A percentile compares a stretch with the other conserved stretches of the same genome.
Evolutionary conservation across 768 basidiomycete species (phyloP).

Genomic region (Pilatotrama ljubarskyi): DNA sequence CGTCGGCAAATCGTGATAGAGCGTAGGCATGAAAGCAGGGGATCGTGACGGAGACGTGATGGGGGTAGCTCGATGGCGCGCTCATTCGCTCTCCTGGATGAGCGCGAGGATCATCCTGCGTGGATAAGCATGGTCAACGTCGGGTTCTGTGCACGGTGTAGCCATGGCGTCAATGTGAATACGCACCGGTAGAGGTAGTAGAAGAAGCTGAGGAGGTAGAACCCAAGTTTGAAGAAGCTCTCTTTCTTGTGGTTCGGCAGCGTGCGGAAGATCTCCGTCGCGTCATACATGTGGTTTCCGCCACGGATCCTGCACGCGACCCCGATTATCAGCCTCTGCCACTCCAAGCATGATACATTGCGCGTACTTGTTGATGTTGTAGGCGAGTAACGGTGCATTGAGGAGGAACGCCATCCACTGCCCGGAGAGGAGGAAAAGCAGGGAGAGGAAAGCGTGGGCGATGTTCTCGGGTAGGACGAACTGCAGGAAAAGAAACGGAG

Average conservation of each 20-base stretch:
- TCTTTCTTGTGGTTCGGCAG: constrained; percentile 94
- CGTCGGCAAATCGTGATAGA: constrained; percentile 6
- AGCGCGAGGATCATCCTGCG: constrained; percentile 54
- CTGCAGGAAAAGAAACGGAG: constrained; percentile 42
- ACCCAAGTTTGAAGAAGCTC: constrained; percentile 92
- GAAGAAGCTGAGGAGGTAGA: constrained; percentile 90
- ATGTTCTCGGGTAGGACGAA: constrained; percentile 97
- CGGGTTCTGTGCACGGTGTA: not conserved
- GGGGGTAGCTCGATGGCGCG: not conserved
- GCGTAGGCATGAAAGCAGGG: no score
- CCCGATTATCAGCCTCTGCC: not conserved
- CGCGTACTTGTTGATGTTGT: constrained; percentile 91
- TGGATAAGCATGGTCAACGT: not conserved
- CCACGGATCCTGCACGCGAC: constrained; percentile 69
- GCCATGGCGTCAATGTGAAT: no score
- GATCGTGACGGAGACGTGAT: not conserved
- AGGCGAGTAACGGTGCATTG: constrained; percentile 86
- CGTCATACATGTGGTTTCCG: constrained; percentile 98
- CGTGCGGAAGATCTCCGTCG: constrained; percentile 98
- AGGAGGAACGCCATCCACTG: constrained; percentile 94
- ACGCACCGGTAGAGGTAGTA: constrained; percentile 87
- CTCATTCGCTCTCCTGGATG: constrained; percentile 45
- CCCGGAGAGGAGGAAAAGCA: constrained; percentile 89
- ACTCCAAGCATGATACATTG: not conserved
- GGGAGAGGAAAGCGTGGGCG: constrained; percentile 88